Percentiles rank a stretch among this genome's conserved stretches.
Conservation (phyloP, 1,284 basidiomycete species). For the Singerocomus rubriflavus region DNA sequence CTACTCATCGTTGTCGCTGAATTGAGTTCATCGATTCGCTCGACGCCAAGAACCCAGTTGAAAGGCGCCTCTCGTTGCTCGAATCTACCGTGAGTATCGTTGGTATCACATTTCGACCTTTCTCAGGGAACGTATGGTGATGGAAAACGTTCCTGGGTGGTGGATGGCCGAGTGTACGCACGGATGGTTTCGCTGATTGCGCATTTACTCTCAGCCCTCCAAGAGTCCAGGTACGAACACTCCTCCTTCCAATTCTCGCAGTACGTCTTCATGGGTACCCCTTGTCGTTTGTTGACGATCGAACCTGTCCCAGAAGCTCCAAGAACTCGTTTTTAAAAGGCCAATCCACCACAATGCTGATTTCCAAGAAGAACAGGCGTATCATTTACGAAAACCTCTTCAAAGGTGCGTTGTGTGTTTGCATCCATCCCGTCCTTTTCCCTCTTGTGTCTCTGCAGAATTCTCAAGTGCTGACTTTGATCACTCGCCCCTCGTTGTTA, state of each 20-base stretch:
- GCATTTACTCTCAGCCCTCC: slow-evolving; percentile 5
- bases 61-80: slow-evolving; percentile 10
- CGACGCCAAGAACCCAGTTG: slow-evolving; percentile 29
- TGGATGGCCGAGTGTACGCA: slow-evolving; percentile 20
- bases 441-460: not conserved
- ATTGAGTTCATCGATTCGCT: slow-evolving; percentile 21
- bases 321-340: slow-evolving; percentile 37
- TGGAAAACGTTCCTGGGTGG: slow-evolving; percentile 1
- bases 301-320: too few relatives aligned
- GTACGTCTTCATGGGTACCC: too few relatives aligned
- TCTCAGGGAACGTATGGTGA: not conserved
- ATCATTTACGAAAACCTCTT: slow-evolving; percentile 97
- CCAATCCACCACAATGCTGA: too few relatives aligned
- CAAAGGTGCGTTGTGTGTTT: slow-evolving; percentile 76
- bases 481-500: too few relatives aligned
- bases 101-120: not conserved
- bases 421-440: too few relatives aligned
- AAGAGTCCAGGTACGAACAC: slow-evolving; percentile 24
- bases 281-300: too few relatives aligned
- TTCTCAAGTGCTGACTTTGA: slow-evolving; percentile 4
- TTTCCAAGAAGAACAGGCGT: slow-evolving; percentile 80
- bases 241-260: slow-evolving; percentile 19
- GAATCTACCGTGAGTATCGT: slow-evolving; percentile 22
- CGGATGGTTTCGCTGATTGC: slow-evolving; percentile 25
- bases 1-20: not conserved